Conservation (phyloP, 2,329 filamentous ascomycete genomes). For the Xylariaceae sp. region DNA sequence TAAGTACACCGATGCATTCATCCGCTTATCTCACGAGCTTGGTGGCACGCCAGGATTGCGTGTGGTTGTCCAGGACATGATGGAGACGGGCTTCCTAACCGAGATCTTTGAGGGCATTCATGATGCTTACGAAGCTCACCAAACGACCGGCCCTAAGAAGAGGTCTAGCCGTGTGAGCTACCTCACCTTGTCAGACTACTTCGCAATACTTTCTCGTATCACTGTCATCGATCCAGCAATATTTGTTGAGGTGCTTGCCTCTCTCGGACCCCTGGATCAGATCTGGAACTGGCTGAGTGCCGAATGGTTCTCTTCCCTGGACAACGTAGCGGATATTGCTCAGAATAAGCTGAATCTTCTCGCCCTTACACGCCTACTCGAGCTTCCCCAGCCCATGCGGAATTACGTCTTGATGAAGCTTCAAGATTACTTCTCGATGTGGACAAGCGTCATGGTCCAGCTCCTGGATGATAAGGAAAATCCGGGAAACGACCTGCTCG, state of each 20-base stretch:
- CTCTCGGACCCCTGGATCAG: constrained; percentile 49
- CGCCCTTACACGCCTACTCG: constrained; percentile 71
- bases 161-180: constrained; percentile 71
- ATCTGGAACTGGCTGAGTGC: constrained; percentile 62
- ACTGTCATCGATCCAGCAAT: constrained; percentile 71
- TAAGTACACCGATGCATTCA: constrained; percentile 65
- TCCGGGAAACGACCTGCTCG: constrained; percentile 52
- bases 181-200: constrained; percentile 82
- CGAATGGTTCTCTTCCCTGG: constrained; percentile 71
- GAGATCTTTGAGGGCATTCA: constrained; percentile 68
- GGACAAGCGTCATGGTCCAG: constrained; percentile 71
- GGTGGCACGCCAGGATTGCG: constrained; percentile 64
- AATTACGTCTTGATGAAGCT: constrained; percentile 62
- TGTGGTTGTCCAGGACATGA: constrained; percentile 66
- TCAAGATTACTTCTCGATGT: constrained; percentile 75
- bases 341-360: constrained; percentile 73
- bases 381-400: constrained; percentile 61
- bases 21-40: constrained; percentile 64
- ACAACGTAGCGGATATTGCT: constrained; percentile 66
- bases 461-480: constrained; percentile 62
- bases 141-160: constrained; percentile 79
- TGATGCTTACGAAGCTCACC: constrained; percentile 71
- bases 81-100: constrained; percentile 63
- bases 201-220: constrained; percentile 79
- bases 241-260: constrained; percentile 62